Evolutionary conservation across 192 early-diverging fungal species (phyloP).

Genomic region (Coemansia sp.): DNA sequence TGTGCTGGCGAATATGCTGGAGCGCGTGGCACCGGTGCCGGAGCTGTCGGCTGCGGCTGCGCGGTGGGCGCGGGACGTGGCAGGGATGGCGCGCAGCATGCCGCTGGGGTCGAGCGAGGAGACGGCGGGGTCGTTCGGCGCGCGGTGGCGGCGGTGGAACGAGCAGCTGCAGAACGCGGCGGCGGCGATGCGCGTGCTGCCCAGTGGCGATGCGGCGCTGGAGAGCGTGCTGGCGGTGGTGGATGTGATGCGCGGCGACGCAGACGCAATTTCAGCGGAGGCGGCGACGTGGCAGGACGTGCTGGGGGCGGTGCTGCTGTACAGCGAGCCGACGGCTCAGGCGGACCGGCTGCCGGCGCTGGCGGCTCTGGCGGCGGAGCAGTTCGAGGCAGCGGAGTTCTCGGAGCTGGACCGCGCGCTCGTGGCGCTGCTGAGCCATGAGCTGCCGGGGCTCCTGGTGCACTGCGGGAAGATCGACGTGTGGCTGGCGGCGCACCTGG

Average conservation of each 20-base stretch:
- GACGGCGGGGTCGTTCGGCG: constrained; percentile 29
- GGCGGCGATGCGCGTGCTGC: constrained; percentile 17
- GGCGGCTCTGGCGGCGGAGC: constrained; percentile 11
- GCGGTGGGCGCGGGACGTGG: constrained; percentile 30
- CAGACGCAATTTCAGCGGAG: constrained; percentile 34
- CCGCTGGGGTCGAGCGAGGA: constrained; percentile 45
- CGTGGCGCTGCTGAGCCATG: constrained; percentile 44
- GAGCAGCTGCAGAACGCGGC: constrained; percentile 18
- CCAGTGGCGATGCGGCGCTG: constrained; percentile 11
- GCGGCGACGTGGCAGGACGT: constrained; percentile 57
- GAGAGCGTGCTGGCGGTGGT: constrained; percentile 4
- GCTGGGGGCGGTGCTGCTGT: constrained; percentile 55
- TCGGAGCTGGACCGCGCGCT: constrained; percentile 32
- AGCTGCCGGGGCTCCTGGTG: constrained; percentile 53
- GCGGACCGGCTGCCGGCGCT: constrained; percentile 29
- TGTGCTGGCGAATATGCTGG: constrained; percentile 32
- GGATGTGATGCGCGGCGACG: constrained; percentile 43
- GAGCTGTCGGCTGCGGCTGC: constrained; percentile 16
- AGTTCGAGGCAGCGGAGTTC: constrained; percentile 36
- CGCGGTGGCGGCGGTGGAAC: constrained; percentile 42
- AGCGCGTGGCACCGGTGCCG: constrained; percentile 14
- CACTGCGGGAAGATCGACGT: constrained; percentile 45
- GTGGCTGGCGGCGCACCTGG: constrained; percentile 65
- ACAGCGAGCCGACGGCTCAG: constrained; percentile 53
- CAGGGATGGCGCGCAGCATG: constrained; percentile 23